A percentile compares a stretch with the other conserved stretches of the same genome.
Conservation (phyloP, 148 eudicot species). For the Persicaria tinctoria region DNA sequence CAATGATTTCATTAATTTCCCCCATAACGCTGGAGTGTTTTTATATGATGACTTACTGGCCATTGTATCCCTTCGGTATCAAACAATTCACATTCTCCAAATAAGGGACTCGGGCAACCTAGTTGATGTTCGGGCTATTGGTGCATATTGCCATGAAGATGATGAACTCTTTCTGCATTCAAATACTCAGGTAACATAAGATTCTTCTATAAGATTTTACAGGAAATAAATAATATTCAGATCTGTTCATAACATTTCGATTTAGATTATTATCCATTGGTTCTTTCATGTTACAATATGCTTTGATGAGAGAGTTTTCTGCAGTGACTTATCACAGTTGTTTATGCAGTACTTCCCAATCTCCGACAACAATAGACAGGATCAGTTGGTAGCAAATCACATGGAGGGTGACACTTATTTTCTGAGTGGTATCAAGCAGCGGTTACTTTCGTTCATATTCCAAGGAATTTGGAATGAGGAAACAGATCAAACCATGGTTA, state of each 20-base stretch:
- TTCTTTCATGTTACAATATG: background rate
- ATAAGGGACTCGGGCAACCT: slow-evolving; percentile 85
- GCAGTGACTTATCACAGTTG: background rate
- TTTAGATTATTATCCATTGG: background rate
- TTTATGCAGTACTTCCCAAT: slow-evolving; percentile 34
- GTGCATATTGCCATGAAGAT: slow-evolving; percentile 89
- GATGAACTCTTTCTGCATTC: slow-evolving; percentile 87
- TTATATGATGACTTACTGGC: slow-evolving; percentile 89
- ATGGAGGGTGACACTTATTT: slow-evolving; percentile 36
- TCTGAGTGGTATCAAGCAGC: slow-evolving; percentile 83
- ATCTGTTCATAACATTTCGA: background rate
- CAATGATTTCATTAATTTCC: slow-evolving; percentile 82
- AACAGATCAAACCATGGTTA: slow-evolving; percentile 63
- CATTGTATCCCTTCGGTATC: slow-evolving; percentile 87
- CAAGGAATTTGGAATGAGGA: slow-evolving; percentile 88
- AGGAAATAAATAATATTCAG: background rate
- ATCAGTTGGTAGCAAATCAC: slow-evolving; percentile 33
- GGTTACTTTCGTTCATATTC: slow-evolving; percentile 87
- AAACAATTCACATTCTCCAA: slow-evolving; percentile 87
- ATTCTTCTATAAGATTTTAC: background rate
- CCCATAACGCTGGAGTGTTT: slow-evolving; percentile 77
- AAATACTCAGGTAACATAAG: slow-evolving; percentile 65
- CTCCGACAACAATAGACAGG: slow-evolving; percentile 29
- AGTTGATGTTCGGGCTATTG: slow-evolving; percentile 82
- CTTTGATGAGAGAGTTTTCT: slow-evolving; percentile 2